phyloP scores from a whole-genome alignment of 2,329 filamentous ascomycete species.

The Arachnopeziza araneosa region DNA sequence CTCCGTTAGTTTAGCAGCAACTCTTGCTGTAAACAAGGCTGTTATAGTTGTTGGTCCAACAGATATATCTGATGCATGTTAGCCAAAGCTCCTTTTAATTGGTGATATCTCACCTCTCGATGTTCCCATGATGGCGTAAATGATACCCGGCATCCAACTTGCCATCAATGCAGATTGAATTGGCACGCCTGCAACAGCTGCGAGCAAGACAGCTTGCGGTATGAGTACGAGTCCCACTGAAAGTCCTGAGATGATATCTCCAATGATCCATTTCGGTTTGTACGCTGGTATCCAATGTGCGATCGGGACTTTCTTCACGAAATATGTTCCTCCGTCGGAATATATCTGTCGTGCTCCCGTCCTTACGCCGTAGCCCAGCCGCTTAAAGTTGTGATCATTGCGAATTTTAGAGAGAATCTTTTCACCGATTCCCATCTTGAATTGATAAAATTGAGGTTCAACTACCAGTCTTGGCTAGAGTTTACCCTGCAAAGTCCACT shows the following conservation, averaged over 20 bases:
- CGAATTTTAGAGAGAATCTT: conserved; percentile 8
- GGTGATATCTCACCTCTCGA: conserved; percentile 45
- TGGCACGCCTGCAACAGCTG: conserved; percentile 54
- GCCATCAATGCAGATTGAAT: conserved; percentile 57
- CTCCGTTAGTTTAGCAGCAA: conserved; percentile 46
- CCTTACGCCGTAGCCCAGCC: conserved; percentile 11
- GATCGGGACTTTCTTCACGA: conserved; percentile 56
- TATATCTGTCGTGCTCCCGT: conserved; percentile 9
- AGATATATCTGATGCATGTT: conserved; percentile 46
- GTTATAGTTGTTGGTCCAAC: conserved; percentile 58
- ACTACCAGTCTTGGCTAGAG: neutral
- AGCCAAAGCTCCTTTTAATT: conserved; percentile 1
- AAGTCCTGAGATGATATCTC: conserved; percentile 56
- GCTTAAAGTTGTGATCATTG: conserved; percentile 13
- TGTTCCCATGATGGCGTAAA: conserved; percentile 56
- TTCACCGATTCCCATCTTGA: conserved; percentile 7
- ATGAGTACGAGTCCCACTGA: conserved; percentile 56
- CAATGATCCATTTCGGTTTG: conserved; percentile 53
- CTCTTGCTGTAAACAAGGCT: conserved; percentile 55
- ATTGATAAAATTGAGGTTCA: neutral
- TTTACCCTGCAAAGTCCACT: neutral
- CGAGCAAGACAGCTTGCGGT: conserved; percentile 54
- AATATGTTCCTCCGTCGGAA: conserved; percentile 48
- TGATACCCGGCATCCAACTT: conserved; percentile 49
- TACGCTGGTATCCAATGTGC: conserved; percentile 57